Evolutionary conservation across 2,329 filamentous ascomycete genomes (phyloP).

Genomic region (Diaporthe aspalathi): DNA sequence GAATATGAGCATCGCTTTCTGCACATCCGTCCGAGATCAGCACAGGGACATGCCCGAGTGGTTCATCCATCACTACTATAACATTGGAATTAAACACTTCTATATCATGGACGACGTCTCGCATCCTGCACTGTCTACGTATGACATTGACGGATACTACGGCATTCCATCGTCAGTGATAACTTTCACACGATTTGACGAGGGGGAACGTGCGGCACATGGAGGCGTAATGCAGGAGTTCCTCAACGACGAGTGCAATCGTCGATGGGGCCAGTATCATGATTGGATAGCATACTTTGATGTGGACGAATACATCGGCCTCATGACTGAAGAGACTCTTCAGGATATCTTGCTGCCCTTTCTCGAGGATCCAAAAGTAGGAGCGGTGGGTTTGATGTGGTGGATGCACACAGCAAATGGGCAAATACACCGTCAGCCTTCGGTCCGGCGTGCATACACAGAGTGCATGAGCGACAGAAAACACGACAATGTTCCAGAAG

Average conservation of each 20-base stretch:
- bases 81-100: constrained; percentile 40
- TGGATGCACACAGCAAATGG: constrained; percentile 47
- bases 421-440: constrained; percentile 43
- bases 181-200: neutral
- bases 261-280: constrained; percentile 43
- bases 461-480: constrained; percentile 31
- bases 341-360: constrained; percentile 44
- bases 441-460: constrained; percentile 45
- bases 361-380: constrained; percentile 42
- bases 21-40: constrained; percentile 37
- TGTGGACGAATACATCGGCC: constrained; percentile 49
- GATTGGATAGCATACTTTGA: constrained; percentile 49
- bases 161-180: constrained; percentile 21
- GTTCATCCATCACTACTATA: constrained; percentile 40
- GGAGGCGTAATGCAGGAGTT: constrained; percentile 17
- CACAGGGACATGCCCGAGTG: constrained; percentile 39
- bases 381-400: constrained; percentile 49
- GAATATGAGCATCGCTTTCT: constrained; percentile 29
- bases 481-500: constrained; percentile 27
- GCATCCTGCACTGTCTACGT: constrained; percentile 34
- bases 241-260: constrained; percentile 28
- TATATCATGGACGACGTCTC: constrained; percentile 41
- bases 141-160: constrained; percentile 19
- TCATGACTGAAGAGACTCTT: constrained; percentile 43
- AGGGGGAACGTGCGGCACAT: constrained; percentile 4